phyloP scores from a whole-genome alignment of 345 rosid genomes.

The Brassica juncea region DNA sequence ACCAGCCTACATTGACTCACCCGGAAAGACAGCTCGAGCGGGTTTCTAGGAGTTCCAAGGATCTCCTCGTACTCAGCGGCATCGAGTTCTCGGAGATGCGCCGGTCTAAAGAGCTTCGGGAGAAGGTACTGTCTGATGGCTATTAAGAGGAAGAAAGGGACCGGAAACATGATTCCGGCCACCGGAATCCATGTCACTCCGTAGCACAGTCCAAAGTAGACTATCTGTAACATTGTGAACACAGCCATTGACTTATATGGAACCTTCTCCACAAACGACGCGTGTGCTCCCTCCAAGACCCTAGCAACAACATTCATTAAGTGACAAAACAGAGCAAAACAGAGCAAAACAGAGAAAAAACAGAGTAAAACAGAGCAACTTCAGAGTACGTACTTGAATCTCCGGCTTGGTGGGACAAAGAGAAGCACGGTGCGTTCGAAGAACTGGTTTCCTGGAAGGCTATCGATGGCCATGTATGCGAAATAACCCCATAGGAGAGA shows the following conservation, averaged over 20 bases:
- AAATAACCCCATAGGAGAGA: slow-evolving; percentile 90
- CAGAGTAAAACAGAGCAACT: too few relatives aligned
- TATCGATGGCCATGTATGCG: slow-evolving; percentile 88
- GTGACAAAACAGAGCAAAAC: too few relatives aligned
- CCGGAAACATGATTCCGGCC: slow-evolving; percentile 80
- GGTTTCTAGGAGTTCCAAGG: slow-evolving; percentile 47
- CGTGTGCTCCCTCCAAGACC: slow-evolving; percentile 67
- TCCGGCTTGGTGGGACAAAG: slow-evolving; percentile 56
- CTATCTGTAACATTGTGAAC: slow-evolving; percentile 64
- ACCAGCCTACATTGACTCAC: slow-evolving; percentile 1
- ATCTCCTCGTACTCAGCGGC: slow-evolving; percentile 86
- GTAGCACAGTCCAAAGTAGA: slow-evolving; percentile 65
- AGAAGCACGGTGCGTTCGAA: slow-evolving; percentile 78
- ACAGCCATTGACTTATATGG: slow-evolving; percentile 54
- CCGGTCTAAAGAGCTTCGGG: slow-evolving; percentile 56
- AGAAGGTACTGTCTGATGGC: slow-evolving; percentile 68
- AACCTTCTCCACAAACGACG: slow-evolving; percentile 75
- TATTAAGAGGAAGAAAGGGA: slow-evolving; percentile 79
- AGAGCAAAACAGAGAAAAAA: too few relatives aligned
- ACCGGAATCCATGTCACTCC: slow-evolving; percentile 88
- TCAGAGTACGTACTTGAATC: slow-evolving; percentile 51
- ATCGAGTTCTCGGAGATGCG: slow-evolving; percentile 63
- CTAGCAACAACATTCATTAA: slow-evolving; percentile 31
- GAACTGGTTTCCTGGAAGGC: slow-evolving; percentile 87
- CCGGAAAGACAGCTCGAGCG: slow-evolving; percentile 31